A percentile compares a stretch with the other conserved stretches of the same genome.
Evolutionary conservation across 1,284 basidiomycete species (phyloP).

Genomic region (Malassezia furfur): DNA sequence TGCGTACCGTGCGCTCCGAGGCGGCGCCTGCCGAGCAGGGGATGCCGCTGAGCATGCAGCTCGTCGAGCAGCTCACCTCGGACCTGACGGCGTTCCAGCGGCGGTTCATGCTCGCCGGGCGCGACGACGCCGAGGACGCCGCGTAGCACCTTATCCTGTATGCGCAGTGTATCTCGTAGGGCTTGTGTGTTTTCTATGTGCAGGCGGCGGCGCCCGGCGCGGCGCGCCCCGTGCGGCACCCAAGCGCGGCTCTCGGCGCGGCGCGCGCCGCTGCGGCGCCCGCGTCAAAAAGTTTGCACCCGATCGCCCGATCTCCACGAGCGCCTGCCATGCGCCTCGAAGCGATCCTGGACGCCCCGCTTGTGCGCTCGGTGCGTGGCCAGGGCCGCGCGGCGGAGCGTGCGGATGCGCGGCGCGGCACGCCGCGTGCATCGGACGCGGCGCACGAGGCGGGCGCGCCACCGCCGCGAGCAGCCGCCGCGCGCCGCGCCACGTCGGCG

Average conservation of each 20-base stretch:
- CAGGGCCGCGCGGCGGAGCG: too few species aligned
- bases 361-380: too few species aligned
- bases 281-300: background rate
- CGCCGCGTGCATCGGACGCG: too few species aligned
- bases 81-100: slow-evolving; percentile 40
- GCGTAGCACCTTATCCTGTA: background rate
- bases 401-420: too few species aligned
- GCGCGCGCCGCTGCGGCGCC: too few species aligned
- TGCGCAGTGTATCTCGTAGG: too few species aligned
- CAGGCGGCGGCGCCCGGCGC: too few species aligned
- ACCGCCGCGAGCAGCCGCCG: slow-evolving; percentile 26
- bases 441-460: slow-evolving; percentile 23
- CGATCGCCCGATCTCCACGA: background rate
- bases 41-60: slow-evolving; percentile 36
- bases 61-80: slow-evolving; percentile 42
- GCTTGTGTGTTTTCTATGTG: too few species aligned
- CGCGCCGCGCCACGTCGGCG: slow-evolving; percentile 21
- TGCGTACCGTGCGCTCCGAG: slow-evolving; percentile 38
- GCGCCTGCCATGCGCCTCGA: too few species aligned
- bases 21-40: background rate
- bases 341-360: too few species aligned
- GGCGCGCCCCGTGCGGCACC: too few species aligned
- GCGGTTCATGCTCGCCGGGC: slow-evolving; percentile 16
- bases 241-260: too few species aligned
- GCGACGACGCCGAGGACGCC: background rate